phyloP scores from a whole-genome alignment of 495 filamentous ascomycete genomes.

The Tuber melanosporum region DNA sequence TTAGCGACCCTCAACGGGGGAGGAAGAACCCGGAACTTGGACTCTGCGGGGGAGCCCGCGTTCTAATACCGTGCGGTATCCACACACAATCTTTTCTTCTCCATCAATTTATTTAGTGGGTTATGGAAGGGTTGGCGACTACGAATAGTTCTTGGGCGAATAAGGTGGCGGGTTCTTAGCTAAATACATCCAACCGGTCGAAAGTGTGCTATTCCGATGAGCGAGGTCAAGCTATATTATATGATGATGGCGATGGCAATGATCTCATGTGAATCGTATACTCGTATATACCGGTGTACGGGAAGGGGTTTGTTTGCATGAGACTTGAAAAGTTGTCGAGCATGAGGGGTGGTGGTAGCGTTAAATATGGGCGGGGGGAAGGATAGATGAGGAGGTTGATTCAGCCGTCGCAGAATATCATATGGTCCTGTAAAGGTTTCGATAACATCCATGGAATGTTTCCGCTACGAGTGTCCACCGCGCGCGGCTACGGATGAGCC shows the following conservation, averaged over 20 bases:
- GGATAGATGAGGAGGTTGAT: neutral
- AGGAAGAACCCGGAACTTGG: no score
- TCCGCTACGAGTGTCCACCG: neutral
- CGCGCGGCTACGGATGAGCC: neutral
- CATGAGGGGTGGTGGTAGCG: neutral
- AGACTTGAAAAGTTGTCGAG: neutral
- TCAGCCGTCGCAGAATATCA: neutral
- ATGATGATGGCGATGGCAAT: neutral
- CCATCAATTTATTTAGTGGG: neutral
- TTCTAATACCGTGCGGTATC: no score
- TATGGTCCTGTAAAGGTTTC: neutral
- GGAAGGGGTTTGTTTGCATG: neutral
- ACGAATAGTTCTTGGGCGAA: neutral
- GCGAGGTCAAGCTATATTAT: neutral
- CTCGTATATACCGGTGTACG: neutral
- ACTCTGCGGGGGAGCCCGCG: no score
- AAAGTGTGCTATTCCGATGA: neutral
- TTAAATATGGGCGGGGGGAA: neutral
- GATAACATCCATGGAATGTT: neutral
- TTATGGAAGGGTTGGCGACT: neutral
- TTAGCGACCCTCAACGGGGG: no score
- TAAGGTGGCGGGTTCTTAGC: neutral
- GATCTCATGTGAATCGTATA: neutral
- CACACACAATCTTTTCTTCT: no score
- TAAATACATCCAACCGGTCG: neutral